Percentiles rank a stretch among this genome's conserved stretches.
phyloP scores from a whole-genome alignment of 1,284 basidiomycete genomes.

The Marasmius oreades region DNA sequence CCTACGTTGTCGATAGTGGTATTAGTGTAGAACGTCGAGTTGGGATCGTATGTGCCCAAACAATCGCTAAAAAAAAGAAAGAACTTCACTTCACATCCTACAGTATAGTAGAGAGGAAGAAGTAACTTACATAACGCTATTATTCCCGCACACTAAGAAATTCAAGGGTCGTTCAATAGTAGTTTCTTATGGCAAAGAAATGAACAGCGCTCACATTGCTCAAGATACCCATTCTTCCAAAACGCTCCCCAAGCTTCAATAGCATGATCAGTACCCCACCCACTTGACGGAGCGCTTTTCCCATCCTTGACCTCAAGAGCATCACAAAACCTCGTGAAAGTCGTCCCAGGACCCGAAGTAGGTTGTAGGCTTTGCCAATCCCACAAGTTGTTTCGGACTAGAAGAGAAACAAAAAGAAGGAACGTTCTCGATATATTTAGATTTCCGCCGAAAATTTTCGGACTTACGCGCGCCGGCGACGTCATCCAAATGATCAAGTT shows the following conservation, averaged over 20 bases:
- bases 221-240: constrained; percentile 45
- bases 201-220: no score
- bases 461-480: constrained; percentile 39
- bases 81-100: background rate
- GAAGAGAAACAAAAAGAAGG: no score
- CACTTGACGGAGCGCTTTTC: constrained; percentile 41
- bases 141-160: no score
- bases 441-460: no score
- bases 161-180: no score
- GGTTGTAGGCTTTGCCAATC: constrained; percentile 61
- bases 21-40: constrained; percentile 45
- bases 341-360: constrained; percentile 40
- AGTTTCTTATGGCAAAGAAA: no score
- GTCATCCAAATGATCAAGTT: constrained; percentile 60
- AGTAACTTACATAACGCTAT: constrained; percentile 5
- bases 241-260: constrained; percentile 58
- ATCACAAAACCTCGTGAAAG: constrained; percentile 69
- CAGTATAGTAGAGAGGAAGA: constrained; percentile 18
- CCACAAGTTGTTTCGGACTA: no score
- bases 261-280: constrained; percentile 65
- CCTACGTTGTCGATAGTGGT: constrained; percentile 47
- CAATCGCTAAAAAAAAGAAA: constrained; percentile 37
- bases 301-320: constrained; percentile 65
- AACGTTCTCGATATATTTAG: no score
- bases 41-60: constrained; percentile 53